Evolutionary conservation across 805 yeast genomes (phyloP).

Genomic region (Kuraishia piskuri): DNA sequence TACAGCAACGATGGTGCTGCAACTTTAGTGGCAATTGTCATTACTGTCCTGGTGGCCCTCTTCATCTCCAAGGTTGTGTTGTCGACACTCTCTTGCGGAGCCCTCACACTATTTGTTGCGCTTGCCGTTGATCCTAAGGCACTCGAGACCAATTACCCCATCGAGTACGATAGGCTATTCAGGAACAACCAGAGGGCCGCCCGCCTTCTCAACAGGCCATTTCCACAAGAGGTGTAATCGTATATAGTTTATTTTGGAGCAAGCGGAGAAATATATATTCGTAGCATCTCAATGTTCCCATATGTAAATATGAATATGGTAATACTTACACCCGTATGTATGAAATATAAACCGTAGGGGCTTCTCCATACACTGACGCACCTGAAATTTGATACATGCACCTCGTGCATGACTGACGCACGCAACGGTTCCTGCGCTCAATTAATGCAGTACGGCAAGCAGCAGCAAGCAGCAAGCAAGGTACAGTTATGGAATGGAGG

Average conservation of each 20-base stretch:
- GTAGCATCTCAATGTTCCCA: too few relatives aligned
- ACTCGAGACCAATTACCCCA: slow-evolving; percentile 60
- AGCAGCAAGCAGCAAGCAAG: not conserved
- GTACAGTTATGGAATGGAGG: too few relatives aligned
- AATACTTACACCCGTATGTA: too few relatives aligned
- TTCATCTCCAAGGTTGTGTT: slow-evolving; percentile 65
- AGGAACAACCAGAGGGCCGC: not conserved
- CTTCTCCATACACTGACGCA: not conserved
- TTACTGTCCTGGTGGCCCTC: slow-evolving; percentile 58
- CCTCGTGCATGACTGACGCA: not conserved
- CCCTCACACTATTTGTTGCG: slow-evolving; percentile 72
- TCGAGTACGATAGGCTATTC: slow-evolving; percentile 9
- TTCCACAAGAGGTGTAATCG: not conserved
- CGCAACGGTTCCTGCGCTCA: not conserved
- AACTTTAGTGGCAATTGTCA: slow-evolving; percentile 68
- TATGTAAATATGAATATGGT: too few relatives aligned
- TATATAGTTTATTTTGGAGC: too few relatives aligned
- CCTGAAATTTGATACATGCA: not conserved
- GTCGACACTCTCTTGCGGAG: slow-evolving; percentile 67
- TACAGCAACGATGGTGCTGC: slow-evolving; percentile 53
- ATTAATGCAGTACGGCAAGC: not conserved
- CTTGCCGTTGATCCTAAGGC: slow-evolving; percentile 76
- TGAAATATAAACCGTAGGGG: too few relatives aligned
- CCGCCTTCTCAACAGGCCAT: not conserved
- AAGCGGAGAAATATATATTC: not conserved